These are phyloP conservation scores for Acanthamoeba quina DNA, from an alignment of 208 protist genomes.

Conservation along the genomic window DNA sequence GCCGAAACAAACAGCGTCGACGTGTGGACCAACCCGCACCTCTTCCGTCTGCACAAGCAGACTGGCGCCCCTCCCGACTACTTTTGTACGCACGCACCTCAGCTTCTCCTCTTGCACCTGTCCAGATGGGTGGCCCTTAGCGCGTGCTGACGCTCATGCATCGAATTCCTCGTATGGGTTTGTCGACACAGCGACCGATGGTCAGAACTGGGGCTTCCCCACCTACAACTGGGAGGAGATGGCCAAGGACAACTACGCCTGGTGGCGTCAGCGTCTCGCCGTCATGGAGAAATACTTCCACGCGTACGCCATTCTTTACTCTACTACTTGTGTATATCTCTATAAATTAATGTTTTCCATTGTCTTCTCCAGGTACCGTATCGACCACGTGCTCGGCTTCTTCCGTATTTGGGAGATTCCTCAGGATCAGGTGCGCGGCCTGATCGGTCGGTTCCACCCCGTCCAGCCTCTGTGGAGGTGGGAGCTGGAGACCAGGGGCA, in stretches of 20 bases:
- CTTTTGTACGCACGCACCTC: conserved; percentile 80
- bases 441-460: conserved; percentile 83
- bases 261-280: conserved; percentile 83
- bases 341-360: neutral
- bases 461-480: conserved; percentile 77
- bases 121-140: neutral
- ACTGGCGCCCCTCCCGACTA: conserved; percentile 90
- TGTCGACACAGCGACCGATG: conserved; percentile 71
- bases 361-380: conserved; percentile 82
- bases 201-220: conserved; percentile 93
- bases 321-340: too few species aligned
- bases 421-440: conserved; percentile 71
- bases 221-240: conserved; percentile 92
- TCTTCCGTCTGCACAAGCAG: conserved; percentile 85
- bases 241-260: conserved; percentile 86
- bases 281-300: conserved; percentile 76
- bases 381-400: conserved; percentile 92
- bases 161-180: neutral
- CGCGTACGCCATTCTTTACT: neutral
- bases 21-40: conserved; percentile 81
- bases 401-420: conserved; percentile 93
- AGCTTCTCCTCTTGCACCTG: neutral
- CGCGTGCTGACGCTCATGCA: neutral
- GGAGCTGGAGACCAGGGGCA: conserved; percentile 79
- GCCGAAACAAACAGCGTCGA: conserved; percentile 75